phyloP scores from a whole-genome alignment of 2,329 filamentous ascomycete species.

The Dactylellina sp. region DNA sequence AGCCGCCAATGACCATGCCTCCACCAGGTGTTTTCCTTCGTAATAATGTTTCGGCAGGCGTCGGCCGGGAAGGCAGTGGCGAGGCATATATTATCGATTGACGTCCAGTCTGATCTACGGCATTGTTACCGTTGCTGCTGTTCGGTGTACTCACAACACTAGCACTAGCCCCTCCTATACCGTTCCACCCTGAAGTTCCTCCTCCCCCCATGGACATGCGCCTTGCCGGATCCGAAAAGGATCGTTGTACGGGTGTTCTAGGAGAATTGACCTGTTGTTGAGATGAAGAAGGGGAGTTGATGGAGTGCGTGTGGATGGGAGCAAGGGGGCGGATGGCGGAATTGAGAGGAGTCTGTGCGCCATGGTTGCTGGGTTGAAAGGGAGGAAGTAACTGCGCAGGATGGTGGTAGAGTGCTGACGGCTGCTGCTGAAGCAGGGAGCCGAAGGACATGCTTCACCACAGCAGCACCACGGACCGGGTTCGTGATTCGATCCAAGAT shows the following conservation, averaged over 20 bases:
- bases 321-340: constrained; percentile 27
- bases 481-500: constrained; percentile 17
- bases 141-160: constrained; percentile 2
- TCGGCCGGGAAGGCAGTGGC: constrained; percentile 46
- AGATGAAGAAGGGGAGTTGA: constrained; percentile 8
- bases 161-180: constrained; percentile 5
- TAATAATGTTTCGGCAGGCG: constrained; percentile 50
- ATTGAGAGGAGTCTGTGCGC: constrained; percentile 36
- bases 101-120: constrained; percentile 1
- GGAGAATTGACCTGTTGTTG: constrained; percentile 38
- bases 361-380: constrained; percentile 46
- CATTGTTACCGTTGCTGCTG: background rate
- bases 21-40: constrained; percentile 55
- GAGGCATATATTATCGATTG: constrained; percentile 54
- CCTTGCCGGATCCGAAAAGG: constrained; percentile 50
- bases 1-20: constrained; percentile 53
- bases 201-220: constrained; percentile 28
- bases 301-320: constrained; percentile 19
- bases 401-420: constrained; percentile 52
- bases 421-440: constrained; percentile 56
- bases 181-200: constrained; percentile 26
- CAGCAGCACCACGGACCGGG: constrained; percentile 17
- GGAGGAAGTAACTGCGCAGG: constrained; percentile 47
- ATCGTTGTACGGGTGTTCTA: constrained; percentile 54
- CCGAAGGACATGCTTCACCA: constrained; percentile 57